Conservation (phyloP, 2,329 filamentous ascomycete species). For the Exophiala sp. region DNA sequence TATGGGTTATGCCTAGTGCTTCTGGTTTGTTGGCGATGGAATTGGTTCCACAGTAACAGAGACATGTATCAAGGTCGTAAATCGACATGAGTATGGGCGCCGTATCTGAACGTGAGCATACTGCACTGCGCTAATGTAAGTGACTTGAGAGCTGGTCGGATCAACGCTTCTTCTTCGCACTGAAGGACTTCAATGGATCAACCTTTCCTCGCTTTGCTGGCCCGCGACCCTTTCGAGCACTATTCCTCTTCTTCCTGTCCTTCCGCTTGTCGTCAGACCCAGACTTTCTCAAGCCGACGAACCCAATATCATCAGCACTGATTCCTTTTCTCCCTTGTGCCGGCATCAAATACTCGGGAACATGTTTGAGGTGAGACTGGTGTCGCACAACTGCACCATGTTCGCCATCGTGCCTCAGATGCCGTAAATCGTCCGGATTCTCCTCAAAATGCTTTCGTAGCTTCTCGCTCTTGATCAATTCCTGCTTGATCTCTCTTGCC, state of each 20-base stretch:
- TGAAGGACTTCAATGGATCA: constrained; percentile 89
- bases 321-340: constrained; percentile 68
- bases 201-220: constrained; percentile 59
- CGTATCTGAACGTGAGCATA: no score
- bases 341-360: constrained; percentile 91
- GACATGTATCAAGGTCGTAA: no score
- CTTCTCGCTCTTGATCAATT: constrained; percentile 90
- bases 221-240: constrained; percentile 40
- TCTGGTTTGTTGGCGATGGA: no score
- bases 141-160: background rate
- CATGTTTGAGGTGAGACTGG: constrained; percentile 86
- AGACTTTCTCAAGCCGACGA: constrained; percentile 62
- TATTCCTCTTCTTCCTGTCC: constrained; percentile 38
- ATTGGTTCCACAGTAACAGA: no score
- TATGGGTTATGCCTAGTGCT: no score
- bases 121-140: no score
- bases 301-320: constrained; percentile 65
- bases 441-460: constrained; percentile 95
- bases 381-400: constrained; percentile 66
- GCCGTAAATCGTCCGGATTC: constrained; percentile 82
- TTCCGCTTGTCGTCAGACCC: constrained; percentile 49
- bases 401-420: constrained; percentile 87
- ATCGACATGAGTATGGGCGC: no score
- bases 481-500: constrained; percentile 79
- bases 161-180: constrained; percentile 46